Evolutionary conservation across 2,329 filamentous ascomycete species (phyloP), one percentile per base, ranked within the genome.

Genomic region (Apiospora marii): DNA sequence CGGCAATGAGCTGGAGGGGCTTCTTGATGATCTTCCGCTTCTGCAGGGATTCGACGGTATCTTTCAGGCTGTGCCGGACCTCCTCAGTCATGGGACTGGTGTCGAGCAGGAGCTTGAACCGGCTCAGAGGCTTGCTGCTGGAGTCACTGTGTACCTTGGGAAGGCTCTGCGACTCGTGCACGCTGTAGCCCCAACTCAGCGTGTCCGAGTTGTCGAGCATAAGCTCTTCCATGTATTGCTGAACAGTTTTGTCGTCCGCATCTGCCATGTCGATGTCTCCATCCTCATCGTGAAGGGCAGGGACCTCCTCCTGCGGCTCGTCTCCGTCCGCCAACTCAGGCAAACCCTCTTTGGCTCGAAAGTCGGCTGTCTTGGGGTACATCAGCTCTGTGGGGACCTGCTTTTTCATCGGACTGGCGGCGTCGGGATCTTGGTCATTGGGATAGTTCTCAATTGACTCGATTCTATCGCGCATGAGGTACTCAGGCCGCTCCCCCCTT

Each of bases 351-450:
- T 37, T 37, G 30, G 19, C 16, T 37, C 53, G 53, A 13, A 61
- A 61, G 1, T 37, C 30, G 30, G 53, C 30, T 30, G 53, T 61
- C 16, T 61, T 61, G 16, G 74, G 74, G 37, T 75, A 75, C 34
- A 75, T 74, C 16, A 74, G 68, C 68, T 75, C 74, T 14, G 73
- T 74, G 30, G 72, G 74, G 12, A 75, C 74, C 43, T 75, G 68
- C 27, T 71, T 73, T 43, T 72, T 61, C 74, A 75, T 74, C 37
- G 68, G 70, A 37, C 71, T 68, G 48, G 67, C 72, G 22, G 67
- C 48, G 13, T 58, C 67, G 6, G 49, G 67, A 67, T 73, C 72
- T 14, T 49, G 48, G 27, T 70, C 72, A 49, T 67, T 70, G 24
- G 73, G 74, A 51, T 72, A 74, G 58, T 73, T 73, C 44, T 73